These are phyloP conservation scores for Penicilliopsis zonata DNA, from an alignment of 495 filamentous ascomycete genomes.

Conservation along the genomic window DNA sequence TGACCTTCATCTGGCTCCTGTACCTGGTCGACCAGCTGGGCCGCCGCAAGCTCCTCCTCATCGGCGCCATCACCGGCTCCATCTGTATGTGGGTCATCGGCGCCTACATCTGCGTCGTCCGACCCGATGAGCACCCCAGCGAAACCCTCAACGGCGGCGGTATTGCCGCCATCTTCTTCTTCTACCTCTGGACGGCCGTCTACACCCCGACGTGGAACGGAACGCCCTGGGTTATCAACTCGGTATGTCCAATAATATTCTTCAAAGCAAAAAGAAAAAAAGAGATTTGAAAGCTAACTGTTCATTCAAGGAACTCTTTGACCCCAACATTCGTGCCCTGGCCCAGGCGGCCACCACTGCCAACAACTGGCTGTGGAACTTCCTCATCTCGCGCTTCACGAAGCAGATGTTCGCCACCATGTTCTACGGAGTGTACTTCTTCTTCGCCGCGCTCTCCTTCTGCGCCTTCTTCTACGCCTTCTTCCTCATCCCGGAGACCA, in stretches of 20 bases:
- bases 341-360: constrained; percentile 57
- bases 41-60: constrained; percentile 53
- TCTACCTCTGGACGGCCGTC: constrained; percentile 69
- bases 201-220: constrained; percentile 71
- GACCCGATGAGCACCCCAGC: constrained; percentile 25
- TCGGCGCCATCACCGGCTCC: constrained; percentile 57
- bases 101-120: constrained; percentile 50
- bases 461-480: constrained; percentile 53
- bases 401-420: constrained; percentile 64
- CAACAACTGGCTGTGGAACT: constrained; percentile 70
- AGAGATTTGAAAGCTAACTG: too few relatives aligned
- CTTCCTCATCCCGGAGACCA: constrained; percentile 58
- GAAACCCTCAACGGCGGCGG: constrained; percentile 42
- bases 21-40: constrained; percentile 64
- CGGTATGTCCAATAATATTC: too few relatives aligned
- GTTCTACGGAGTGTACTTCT: constrained; percentile 66
- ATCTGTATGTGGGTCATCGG: constrained; percentile 69
- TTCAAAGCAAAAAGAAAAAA: too few relatives aligned
- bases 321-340: constrained; percentile 49
- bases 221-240: constrained; percentile 55
- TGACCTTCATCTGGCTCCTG: constrained; percentile 53
- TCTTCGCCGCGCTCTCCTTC: constrained; percentile 63
- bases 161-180: constrained; percentile 64
- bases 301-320: constrained; percentile 50
- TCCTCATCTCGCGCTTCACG: constrained; percentile 60